These are phyloP conservation scores for Barnettozyma hawaiiensis DNA, from an alignment of 1,139 yeast species.

Conservation along the genomic window DNA sequence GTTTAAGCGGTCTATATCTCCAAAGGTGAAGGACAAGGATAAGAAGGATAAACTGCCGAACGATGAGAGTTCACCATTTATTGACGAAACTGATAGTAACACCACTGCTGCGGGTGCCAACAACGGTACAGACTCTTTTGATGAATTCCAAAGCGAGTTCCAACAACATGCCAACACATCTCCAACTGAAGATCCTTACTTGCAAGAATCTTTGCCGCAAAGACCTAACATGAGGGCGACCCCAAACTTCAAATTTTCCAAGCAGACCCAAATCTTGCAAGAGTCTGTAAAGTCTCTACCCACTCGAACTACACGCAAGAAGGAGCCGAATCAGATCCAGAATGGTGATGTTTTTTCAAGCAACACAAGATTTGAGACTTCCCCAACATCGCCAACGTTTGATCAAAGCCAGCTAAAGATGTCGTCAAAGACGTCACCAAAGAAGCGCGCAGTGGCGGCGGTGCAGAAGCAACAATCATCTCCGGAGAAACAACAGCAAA, in stretches of 20 bases:
- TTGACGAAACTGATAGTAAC: background rate
- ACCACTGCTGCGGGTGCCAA: background rate
- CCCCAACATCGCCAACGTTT: constrained; percentile 8
- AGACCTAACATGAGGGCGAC: constrained; percentile 14
- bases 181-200: constrained; percentile 1
- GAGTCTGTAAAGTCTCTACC: constrained; percentile 20
- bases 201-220: constrained; percentile 10
- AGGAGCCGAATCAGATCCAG: background rate
- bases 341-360: constrained; percentile 6
- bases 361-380: constrained; percentile 3
- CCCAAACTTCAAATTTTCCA: constrained; percentile 12
- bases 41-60: background rate
- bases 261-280: constrained; percentile 13
- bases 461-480: constrained; percentile 13
- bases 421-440: constrained; percentile 15
- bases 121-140: background rate
- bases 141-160: constrained; percentile 3
- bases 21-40: constrained; percentile 6
- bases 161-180: constrained; percentile 4
- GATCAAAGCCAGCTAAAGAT: constrained; percentile 4
- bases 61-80: constrained; percentile 6
- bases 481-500: constrained; percentile 4
- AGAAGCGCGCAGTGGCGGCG: constrained; percentile 7
- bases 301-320: constrained; percentile 3
- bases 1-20: constrained; percentile 22